Percentiles rank a stretch among this genome's conserved stretches.
Evolutionary conservation across 805 yeast genomes (phyloP).

Genomic region (Sugiyamaella chiloensis): DNA sequence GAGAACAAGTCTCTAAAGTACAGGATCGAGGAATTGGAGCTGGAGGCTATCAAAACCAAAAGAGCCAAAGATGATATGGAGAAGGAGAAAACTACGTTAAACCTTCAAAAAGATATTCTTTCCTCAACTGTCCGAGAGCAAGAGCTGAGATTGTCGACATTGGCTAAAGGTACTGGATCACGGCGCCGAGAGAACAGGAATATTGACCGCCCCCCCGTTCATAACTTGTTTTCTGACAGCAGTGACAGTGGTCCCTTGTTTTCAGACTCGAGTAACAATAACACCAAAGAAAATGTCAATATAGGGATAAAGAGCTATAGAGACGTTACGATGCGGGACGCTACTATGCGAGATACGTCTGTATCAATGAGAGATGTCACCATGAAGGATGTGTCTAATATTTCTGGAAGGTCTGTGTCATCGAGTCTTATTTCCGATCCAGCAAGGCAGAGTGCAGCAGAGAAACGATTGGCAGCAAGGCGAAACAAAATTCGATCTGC

Average conservation of each 20-base stretch:
- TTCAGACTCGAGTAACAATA: neutral
- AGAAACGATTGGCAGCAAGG: constrained; percentile 5
- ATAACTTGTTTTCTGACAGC: neutral
- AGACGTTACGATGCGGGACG: neutral
- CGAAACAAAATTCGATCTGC: constrained; percentile 7
- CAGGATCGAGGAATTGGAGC: constrained; percentile 7
- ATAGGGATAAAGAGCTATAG: too few relatives aligned
- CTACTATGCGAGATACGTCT: constrained; percentile 1
- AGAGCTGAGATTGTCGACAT: neutral
- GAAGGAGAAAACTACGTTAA: neutral
- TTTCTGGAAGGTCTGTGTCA: neutral
- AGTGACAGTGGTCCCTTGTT: neutral
- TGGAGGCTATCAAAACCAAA: neutral
- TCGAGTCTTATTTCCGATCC: constrained; percentile 5
- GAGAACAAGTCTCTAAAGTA: neutral
- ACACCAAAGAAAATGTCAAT: neutral
- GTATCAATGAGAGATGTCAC: constrained; percentile 9
- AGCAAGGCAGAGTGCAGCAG: neutral
- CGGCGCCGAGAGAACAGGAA: neutral
- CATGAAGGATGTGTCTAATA: constrained; percentile 10
- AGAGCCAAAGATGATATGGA: neutral
- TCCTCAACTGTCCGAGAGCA: neutral
- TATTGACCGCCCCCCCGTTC: neutral
- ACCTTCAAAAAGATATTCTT: neutral
- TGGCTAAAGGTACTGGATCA: neutral